Conservation (phyloP, 208 protist species). For the Phytomonas sp. region DNA sequence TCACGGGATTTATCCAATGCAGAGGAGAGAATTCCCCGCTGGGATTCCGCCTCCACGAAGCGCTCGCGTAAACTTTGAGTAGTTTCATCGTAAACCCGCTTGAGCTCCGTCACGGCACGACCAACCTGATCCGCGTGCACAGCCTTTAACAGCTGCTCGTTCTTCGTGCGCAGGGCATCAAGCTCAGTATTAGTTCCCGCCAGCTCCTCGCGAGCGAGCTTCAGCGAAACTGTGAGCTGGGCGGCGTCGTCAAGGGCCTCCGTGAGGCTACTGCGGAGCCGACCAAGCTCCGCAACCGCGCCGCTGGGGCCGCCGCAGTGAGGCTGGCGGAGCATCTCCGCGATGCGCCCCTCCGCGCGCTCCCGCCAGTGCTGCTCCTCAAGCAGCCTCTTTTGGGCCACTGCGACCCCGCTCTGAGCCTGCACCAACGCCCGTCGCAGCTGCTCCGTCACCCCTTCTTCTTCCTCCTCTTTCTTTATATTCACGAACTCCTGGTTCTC, state of each 20-base stretch:
- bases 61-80: conserved; percentile 23
- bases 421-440: too few species aligned
- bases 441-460: too few species aligned
- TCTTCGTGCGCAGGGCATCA: conserved; percentile 15
- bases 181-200: conserved; percentile 15
- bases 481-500: too few species aligned
- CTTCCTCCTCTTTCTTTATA: too few species aligned
- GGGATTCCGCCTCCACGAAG: conserved; percentile 24
- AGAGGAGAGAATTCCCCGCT: conserved; percentile 19
- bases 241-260: conserved; percentile 53
- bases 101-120: conserved; percentile 34
- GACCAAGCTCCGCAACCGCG: conserved; percentile 22
- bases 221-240: conserved; percentile 56
- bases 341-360: not conserved
- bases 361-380: not conserved
- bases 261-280: conserved; percentile 7
- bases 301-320: conserved; percentile 22
- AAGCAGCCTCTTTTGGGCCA: too few species aligned
- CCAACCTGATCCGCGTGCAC: conserved; percentile 54
- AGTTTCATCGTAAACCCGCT: conserved; percentile 40
- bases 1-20: conserved; percentile 15
- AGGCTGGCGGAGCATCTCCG: conserved; percentile 11
- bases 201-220: conserved; percentile 40
- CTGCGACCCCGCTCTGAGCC: too few species aligned
- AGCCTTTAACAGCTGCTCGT: conserved; percentile 42